Evolutionary conservation across 805 yeast species (phyloP), one percentile per base, ranked within the genome.

Genomic region (Myxozyma lipomycoides): DNA sequence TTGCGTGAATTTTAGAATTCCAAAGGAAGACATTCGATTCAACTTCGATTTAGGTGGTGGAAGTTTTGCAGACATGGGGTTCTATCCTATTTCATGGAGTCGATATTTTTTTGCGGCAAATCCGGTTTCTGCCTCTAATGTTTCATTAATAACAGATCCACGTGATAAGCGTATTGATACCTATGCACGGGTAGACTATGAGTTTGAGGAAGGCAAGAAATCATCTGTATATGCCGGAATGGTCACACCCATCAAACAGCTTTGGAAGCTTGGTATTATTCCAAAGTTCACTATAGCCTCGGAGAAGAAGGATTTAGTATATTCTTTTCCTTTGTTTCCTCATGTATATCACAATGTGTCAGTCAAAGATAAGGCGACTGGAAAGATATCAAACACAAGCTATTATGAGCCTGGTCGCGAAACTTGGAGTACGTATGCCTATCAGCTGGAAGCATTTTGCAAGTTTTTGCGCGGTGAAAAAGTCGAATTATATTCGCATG

Each of bases 71-170:
- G 59, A 55, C 28, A 46, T 45, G 50, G 58, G 58, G 4, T 53
- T 50, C 40, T 55, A 55, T 34, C 58, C 59, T 4, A 55, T 55
- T 10, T 55, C 58, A 3, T 55, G 57, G 58, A 55, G 45, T 49
- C 47, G 59, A 7, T 44, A 38, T 28, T 44, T 36, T 19, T n/a
- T 55, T 3, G 35, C 30, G 23, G 54, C 40, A 34, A 50, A 55
- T 30, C 57, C 59, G 18, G 24, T 26, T 12, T 21, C 48, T 6
- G 59, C 51, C n/a, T 48, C 37, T 18, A n/a, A 18, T 2, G 9
- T 41, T 10, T 46, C 38, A 9, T 19, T 23, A 9, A 28, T 41
- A 17, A 21, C 40, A 10, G 39, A 35, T 22, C 44, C 26, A 7
- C 35, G 32, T 15, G 57, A 54, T 28, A 37, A 37, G 15, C 38